These are phyloP conservation scores for Trichoderma sp. DNA, from an alignment of 2,329 filamentous ascomycete genomes.

Conservation along the genomic window DNA sequence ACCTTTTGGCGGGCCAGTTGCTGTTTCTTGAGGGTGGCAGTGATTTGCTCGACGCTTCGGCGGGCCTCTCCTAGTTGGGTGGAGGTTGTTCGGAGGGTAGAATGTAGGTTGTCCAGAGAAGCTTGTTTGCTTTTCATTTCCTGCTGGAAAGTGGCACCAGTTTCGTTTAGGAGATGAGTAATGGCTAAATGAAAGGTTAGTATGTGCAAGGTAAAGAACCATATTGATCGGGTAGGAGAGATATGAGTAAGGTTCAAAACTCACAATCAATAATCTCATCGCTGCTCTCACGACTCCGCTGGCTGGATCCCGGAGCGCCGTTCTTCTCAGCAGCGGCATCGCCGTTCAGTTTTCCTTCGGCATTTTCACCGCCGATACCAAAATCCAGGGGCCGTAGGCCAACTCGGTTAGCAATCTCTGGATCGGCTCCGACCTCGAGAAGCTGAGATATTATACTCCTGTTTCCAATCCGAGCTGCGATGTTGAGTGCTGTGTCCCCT, in stretches of 20 bases:
- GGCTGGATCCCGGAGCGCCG: constrained; percentile 44
- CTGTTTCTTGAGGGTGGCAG: constrained; percentile 61
- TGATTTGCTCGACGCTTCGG: constrained; percentile 67
- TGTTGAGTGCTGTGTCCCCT: constrained; percentile 91
- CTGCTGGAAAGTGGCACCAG: constrained; percentile 73
- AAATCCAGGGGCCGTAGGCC: constrained; percentile 91
- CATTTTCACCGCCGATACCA: constrained; percentile 72
- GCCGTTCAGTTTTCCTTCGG: constrained; percentile 44
- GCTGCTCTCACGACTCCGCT: constrained; percentile 67
- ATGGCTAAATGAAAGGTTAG: constrained; percentile 57
- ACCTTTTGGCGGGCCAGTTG: constrained; percentile 69
- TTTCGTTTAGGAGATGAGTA: constrained; percentile 75
- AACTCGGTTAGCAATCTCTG: constrained; percentile 86
- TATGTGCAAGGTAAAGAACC: neutral
- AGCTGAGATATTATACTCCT: constrained; percentile 95
- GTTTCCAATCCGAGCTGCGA: constrained; percentile 90
- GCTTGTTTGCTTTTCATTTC: constrained; percentile 83
- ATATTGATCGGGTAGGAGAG: neutral
- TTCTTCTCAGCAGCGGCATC: constrained; percentile 44
- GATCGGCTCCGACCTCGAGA: constrained; percentile 89
- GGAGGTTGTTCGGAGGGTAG: constrained; percentile 76
- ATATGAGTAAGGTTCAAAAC: constrained; percentile 44
- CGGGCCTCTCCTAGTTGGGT: constrained; percentile 75
- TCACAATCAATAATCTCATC: constrained; percentile 77
- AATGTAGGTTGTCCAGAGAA: constrained; percentile 77